phyloP scores from a whole-genome alignment of 768 basidiomycete species.

The Kwoniella sp. region DNA sequence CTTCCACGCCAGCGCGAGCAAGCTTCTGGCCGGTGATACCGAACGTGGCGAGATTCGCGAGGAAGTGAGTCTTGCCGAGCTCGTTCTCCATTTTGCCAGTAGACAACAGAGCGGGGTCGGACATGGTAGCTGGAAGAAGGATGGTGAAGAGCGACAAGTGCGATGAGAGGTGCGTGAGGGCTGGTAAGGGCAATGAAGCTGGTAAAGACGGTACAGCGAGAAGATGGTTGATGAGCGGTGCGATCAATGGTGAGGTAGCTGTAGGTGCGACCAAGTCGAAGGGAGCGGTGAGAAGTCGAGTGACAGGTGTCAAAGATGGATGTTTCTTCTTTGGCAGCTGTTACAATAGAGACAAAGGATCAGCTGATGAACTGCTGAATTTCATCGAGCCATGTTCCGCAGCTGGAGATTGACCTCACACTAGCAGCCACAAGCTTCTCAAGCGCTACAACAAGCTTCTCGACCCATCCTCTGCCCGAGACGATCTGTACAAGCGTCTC shows the following conservation, averaged over 20 bases:
- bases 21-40: conserved; percentile 50
- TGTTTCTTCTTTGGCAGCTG: conserved; percentile 63
- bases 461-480: conserved; percentile 35
- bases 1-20: conserved; percentile 26
- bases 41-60: conserved; percentile 63
- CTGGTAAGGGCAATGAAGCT: conserved; percentile 63
- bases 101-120: conserved; percentile 23
- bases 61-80: conserved; percentile 60
- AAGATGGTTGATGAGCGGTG: conserved; percentile 61
- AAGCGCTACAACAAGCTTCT: conserved; percentile 32
- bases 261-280: conserved; percentile 53
- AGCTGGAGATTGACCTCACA: conserved; percentile 5
- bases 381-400: too few species aligned
- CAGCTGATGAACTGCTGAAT: not conserved
- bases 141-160: conserved; percentile 63
- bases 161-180: conserved; percentile 68
- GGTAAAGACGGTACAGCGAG: conserved; percentile 77
- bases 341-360: not conserved
- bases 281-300: conserved; percentile 60
- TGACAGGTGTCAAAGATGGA: conserved; percentile 60
- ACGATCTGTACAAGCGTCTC: conserved; percentile 9
- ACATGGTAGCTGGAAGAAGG: conserved; percentile 42
- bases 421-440: conserved; percentile 30
- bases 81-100: conserved; percentile 36
- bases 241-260: conserved; percentile 56